Base-by-base conservation (phyloP, 495 filamentous ascomycete genomes). In the Clohesyomyces aquaticus region DNA sequence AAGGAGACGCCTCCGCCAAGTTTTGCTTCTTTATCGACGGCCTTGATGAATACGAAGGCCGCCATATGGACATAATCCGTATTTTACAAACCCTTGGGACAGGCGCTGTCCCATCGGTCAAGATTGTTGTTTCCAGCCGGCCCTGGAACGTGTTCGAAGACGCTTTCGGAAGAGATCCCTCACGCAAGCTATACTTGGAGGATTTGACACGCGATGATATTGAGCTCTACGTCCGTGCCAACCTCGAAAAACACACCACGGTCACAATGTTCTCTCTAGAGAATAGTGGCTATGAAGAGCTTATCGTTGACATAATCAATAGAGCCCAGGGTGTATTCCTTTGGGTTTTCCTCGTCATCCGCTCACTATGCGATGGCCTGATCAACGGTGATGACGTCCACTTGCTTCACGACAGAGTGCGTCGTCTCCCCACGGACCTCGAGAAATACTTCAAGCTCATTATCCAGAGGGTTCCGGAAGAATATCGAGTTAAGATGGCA, bases 1-100 rank as follows among this genome's bases (percentile, higher is more conserved):
- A 61, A 42, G 47, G 2, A 23, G 32, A n/a, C n/a, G n/a, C 11
- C 23, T 8, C 25, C 10, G 3, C 22, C 26, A 69, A 65, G 46
- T 70, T 82, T 22, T 82, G 77, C 60, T 74, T 82, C 38, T 78
- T 65, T 46, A 59, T 65, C 14, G 62, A 65, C 21, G 62, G 62
- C 12, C 23, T 65, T 0, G 62, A 65, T 35, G 62, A 65, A 21
- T 59, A 59, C 28, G 62, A 65, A 11, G 55, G 46, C 21, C 2
- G 23, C 26, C 21, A 71, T 49, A n/a, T 10, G 19, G 64, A 71
- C 2, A 35, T 18, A 3, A 42, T 42, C 14, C 12, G 23, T 3
- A 2, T 59, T 42, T 12, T 65, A 1, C 9, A 65, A 2, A 26
- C 16, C 11, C 45, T 59, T 4, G n/a, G 23, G 29, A 32, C n/a